A percentile compares a stretch with the other conserved stretches of the same genome.
phyloP scores from a whole-genome alignment of 495 filamentous ascomycete species.

The Lasiosphaeris hirsuta region DNA sequence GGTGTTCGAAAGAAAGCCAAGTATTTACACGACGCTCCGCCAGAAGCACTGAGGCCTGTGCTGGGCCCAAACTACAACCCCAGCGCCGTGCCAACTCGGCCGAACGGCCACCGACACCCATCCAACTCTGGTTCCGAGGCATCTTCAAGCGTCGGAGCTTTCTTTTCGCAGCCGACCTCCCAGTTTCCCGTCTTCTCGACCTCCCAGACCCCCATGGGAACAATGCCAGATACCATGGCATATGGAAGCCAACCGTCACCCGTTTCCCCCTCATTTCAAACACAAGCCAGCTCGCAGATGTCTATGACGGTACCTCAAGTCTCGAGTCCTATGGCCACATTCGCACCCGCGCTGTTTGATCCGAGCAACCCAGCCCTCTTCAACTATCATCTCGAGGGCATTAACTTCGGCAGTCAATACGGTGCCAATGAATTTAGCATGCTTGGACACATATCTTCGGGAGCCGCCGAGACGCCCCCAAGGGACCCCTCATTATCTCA shows the following conservation, averaged over 20 bases:
- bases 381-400: constrained; percentile 88
- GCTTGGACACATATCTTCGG: constrained; percentile 89
- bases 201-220: constrained; percentile 23
- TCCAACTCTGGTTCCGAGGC: constrained; percentile 33
- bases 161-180: constrained; percentile 37
- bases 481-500: constrained; percentile 52
- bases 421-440: constrained; percentile 91
- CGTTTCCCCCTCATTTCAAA: constrained; percentile 64
- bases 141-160: constrained; percentile 29
- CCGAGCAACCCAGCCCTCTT: constrained; percentile 86
- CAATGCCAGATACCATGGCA: constrained; percentile 46
- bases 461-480: constrained; percentile 73
- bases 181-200: constrained; percentile 34
- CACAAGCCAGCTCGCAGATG: constrained; percentile 25
- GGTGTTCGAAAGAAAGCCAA: constrained; percentile 98
- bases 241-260: constrained; percentile 64
- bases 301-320: constrained; percentile 30
- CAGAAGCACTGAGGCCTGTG: constrained; percentile 60
- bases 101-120: constrained; percentile 29
- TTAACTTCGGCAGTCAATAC: constrained; percentile 95
- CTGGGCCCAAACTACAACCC: constrained; percentile 54
- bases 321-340: constrained; percentile 38
- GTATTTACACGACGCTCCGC: constrained; percentile 93
- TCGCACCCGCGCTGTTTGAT: constrained; percentile 68
- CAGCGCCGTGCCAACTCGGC: constrained; percentile 33